Percentiles rank a stretch among this genome's conserved stretches.
Evolutionary conservation across 345 rosid species (phyloP).

Genomic region (Lepidium didymum): DNA sequence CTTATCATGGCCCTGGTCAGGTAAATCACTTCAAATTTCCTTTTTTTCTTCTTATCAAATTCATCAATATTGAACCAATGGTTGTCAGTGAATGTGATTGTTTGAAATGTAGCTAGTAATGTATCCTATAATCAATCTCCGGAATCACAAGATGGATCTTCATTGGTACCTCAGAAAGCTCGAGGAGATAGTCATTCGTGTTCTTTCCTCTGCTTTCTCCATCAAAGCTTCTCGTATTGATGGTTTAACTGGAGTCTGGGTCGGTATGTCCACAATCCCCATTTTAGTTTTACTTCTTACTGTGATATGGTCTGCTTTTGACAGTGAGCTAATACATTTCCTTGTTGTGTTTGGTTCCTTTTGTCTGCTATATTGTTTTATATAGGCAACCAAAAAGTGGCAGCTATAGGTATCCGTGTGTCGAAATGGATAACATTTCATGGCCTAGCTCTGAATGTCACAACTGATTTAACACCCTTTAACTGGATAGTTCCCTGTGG

Average conservation of each 20-base stretch:
- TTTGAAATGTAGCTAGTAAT: slow-evolving; percentile 52
- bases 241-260: slow-evolving; percentile 85
- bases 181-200: slow-evolving; percentile 73
- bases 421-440: slow-evolving; percentile 75
- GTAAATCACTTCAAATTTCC: slow-evolving; percentile 22
- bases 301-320: background rate
- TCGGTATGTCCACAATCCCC: slow-evolving; percentile 34
- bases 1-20: slow-evolving; percentile 92
- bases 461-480: slow-evolving; percentile 68
- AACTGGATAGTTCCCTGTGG: slow-evolving; percentile 73
- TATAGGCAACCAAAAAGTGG: slow-evolving; percentile 64
- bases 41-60: background rate
- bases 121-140: slow-evolving; percentile 79
- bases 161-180: slow-evolving; percentile 88
- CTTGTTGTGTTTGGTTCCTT: background rate
- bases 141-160: slow-evolving; percentile 89
- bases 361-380: background rate
- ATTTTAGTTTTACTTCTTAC: background rate
- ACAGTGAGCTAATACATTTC: background rate
- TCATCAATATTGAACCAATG: background rate
- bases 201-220: slow-evolving; percentile 54
- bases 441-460: slow-evolving; percentile 76
- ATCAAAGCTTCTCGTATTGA: slow-evolving; percentile 60
- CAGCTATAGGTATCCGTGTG: slow-evolving; percentile 73
- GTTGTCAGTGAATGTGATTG: background rate